Conservation (phyloP, 306 rosid genomes). For the Erythrophleum fordii region DNA sequence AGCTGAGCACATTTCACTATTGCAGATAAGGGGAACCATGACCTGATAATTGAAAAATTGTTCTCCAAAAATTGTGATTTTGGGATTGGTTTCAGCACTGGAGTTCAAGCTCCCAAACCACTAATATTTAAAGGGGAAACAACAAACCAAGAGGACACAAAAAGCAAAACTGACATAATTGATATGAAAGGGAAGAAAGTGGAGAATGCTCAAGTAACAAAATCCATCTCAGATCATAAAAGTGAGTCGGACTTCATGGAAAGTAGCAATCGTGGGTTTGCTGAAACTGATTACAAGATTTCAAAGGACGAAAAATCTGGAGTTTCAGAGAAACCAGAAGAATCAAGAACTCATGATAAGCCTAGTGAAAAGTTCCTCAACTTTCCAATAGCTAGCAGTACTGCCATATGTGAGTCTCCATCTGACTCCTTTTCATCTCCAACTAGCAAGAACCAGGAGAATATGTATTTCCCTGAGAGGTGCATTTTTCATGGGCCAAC, state of each 20-base stretch:
- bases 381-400: slow-evolving; percentile 29
- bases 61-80: slow-evolving; percentile 33
- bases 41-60: slow-evolving; percentile 58
- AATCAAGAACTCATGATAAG: slow-evolving; percentile 22
- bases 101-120: slow-evolving; percentile 27
- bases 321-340: slow-evolving; percentile 30
- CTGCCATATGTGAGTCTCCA: slow-evolving; percentile 34
- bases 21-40: slow-evolving; percentile 73
- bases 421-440: slow-evolving; percentile 48
- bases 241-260: slow-evolving; percentile 29
- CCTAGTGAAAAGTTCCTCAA: slow-evolving; percentile 36
- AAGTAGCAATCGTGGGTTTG: background rate
- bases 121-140: slow-evolving; percentile 3
- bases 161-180: slow-evolving; percentile 2
- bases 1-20: slow-evolving; percentile 8
- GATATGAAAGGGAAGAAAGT: slow-evolving; percentile 32
- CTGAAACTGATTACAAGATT: slow-evolving; percentile 25
- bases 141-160: slow-evolving; percentile 31
- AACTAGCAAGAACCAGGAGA: slow-evolving; percentile 47
- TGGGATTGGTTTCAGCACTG: background rate
- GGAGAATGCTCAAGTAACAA: slow-evolving; percentile 6
- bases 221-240: slow-evolving; percentile 32
- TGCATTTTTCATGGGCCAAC: slow-evolving; percentile 62
- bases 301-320: background rate
- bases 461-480: slow-evolving; percentile 38